Conservation (phyloP, 176 grass and related monocot species). For the Ampelocalamus luodianensis region DNA sequence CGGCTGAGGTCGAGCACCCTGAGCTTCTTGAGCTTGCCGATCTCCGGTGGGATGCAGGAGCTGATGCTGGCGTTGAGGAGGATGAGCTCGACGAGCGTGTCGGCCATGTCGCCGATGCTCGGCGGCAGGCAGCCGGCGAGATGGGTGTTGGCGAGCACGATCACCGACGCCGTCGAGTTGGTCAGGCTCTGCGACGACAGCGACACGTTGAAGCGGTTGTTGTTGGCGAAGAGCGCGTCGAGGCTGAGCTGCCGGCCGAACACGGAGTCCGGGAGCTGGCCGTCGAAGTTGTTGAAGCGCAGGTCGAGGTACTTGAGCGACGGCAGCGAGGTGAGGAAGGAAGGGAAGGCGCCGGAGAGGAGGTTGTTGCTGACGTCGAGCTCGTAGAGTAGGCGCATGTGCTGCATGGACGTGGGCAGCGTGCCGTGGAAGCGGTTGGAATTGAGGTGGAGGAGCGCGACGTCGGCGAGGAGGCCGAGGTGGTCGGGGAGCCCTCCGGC, state of each 20-base stretch:
- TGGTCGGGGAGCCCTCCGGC: constrained; percentile 57
- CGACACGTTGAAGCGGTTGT: constrained; percentile 75
- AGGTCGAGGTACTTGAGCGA: constrained; percentile 79
- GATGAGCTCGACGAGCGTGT: constrained; percentile 76
- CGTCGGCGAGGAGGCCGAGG: constrained; percentile 69
- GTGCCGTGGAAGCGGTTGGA: constrained; percentile 69
- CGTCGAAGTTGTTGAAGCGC: constrained; percentile 73
- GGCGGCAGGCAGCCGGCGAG: constrained; percentile 74
- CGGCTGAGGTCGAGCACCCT: constrained; percentile 85
- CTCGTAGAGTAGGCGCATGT: constrained; percentile 76
- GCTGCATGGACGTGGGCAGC: constrained; percentile 56
- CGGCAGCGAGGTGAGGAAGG: constrained; percentile 62
- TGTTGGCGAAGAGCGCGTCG: constrained; percentile 83
- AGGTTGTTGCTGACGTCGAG: constrained; percentile 84
- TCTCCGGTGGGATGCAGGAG: constrained; percentile 78
- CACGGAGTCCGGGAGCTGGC: constrained; percentile 58
- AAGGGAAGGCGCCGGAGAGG: constrained; percentile 68
- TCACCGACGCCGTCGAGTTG: constrained; percentile 81
- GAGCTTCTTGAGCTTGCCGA: constrained; percentile 77
- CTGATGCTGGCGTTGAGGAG: constrained; percentile 78
- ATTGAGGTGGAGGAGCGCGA: constrained; percentile 80
- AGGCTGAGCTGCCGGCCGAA: constrained; percentile 64
- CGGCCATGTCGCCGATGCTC: constrained; percentile 63
- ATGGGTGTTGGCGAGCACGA: constrained; percentile 82
- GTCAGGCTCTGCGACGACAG: constrained; percentile 57